Conservation (phyloP, 2,329 filamentous ascomycete species). For the Magnaporthiopsis poae region DNA sequence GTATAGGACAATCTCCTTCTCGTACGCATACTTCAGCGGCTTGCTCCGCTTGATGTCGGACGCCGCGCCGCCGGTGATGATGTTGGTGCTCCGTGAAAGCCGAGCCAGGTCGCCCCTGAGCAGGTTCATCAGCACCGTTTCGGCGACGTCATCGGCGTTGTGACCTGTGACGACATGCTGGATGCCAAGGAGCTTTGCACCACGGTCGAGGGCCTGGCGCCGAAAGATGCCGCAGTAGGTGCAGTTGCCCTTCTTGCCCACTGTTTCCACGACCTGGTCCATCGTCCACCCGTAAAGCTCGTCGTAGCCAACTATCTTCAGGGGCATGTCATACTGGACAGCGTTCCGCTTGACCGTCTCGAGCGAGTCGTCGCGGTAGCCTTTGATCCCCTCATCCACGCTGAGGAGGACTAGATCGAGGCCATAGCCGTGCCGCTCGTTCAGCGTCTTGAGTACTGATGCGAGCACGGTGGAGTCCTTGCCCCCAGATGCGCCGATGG, state of each 20-base stretch:
- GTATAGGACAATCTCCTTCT: constrained; percentile 97
- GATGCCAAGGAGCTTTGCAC: constrained; percentile 77
- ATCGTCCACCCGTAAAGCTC: constrained; percentile 98
- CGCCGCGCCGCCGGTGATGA: constrained; percentile 67
- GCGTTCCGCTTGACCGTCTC: constrained; percentile 96
- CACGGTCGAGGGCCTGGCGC: constrained; percentile 84
- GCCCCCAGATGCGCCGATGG: constrained; percentile 90
- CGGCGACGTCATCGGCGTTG: constrained; percentile 93
- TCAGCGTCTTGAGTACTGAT: constrained; percentile 86
- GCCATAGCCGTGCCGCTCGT: constrained; percentile 78
- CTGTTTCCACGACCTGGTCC: constrained; percentile 93
- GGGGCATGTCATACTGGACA: constrained; percentile 76
- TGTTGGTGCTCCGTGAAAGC: constrained; percentile 78
- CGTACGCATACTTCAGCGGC: constrained; percentile 94
- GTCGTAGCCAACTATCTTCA: constrained; percentile 86
- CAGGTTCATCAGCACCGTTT: constrained; percentile 96
- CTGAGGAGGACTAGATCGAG: constrained; percentile 78
- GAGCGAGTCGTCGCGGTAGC: constrained; percentile 88
- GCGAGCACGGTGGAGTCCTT: constrained; percentile 96
- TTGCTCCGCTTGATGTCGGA: constrained; percentile 92
- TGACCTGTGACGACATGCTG: constrained; percentile 93
- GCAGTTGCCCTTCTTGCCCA: constrained; percentile 97
- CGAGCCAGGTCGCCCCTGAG: constrained; percentile 81
- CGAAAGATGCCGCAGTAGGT: constrained; percentile 97
- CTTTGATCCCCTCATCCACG: constrained; percentile 94